phyloP scores from a whole-genome alignment of 164 flowering plant genomes.

The Vitis labrusca region DNA sequence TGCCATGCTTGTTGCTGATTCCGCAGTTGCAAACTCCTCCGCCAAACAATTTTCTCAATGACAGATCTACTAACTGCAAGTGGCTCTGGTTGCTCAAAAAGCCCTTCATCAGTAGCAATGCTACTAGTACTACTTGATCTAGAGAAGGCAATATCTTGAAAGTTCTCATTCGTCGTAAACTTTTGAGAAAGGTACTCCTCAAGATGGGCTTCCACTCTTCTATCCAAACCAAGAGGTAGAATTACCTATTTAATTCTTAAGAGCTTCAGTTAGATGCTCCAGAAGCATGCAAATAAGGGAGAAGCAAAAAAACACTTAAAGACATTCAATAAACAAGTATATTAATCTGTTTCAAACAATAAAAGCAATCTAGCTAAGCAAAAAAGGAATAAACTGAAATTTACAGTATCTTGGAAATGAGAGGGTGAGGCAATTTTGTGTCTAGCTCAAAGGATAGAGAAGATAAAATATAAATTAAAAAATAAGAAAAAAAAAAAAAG shows the following conservation, averaged over 20 bases:
- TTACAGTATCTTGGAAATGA: not conserved
- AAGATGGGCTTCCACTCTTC: conserved; percentile 66
- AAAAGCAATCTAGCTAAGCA: not conserved
- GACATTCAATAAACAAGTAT: not conserved
- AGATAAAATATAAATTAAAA: too few relatives aligned
- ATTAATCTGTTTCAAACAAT: not conserved
- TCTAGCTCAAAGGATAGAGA: not conserved
- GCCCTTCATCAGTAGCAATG: conserved; percentile 64
- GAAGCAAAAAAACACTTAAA: not conserved
- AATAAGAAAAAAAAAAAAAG: not conserved
- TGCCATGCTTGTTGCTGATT: conserved; percentile 82
- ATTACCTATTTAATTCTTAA: conserved; percentile 48
- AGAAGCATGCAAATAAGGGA: not conserved
- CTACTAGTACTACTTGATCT: conserved; percentile 62
- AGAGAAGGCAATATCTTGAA: conserved; percentile 36
- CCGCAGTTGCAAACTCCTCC: conserved; percentile 61
- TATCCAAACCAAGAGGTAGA: conserved; percentile 52
- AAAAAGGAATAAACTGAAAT: too few relatives aligned
- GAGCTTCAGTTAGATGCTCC: conserved; percentile 15
- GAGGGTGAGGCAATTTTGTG: not conserved
- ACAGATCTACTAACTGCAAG: conserved; percentile 40
- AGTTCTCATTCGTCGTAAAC: conserved; percentile 31
- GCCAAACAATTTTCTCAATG: conserved; percentile 55
- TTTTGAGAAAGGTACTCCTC: conserved; percentile 54
- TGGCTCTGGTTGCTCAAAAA: conserved; percentile 70